A percentile compares a stretch with the other conserved stretches of the same genome.
phyloP scores from a whole-genome alignment of 2,329 filamentous ascomycete genomes.

The Ceratocystiopsis minuta region DNA sequence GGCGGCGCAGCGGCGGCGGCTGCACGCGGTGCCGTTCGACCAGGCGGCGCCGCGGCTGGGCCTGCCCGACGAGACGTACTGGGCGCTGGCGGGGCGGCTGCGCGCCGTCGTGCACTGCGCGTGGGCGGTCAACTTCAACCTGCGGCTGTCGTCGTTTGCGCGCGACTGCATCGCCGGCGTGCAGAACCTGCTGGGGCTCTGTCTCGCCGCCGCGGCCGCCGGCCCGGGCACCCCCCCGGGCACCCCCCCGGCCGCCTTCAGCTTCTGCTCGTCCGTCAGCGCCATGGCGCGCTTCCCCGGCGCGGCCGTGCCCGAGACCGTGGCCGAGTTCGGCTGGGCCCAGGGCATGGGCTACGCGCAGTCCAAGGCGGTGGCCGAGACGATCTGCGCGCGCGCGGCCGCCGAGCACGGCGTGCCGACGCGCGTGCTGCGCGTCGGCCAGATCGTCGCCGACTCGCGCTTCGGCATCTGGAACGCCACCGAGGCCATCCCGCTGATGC shows the following conservation, averaged over 20 bases:
- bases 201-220: conserved; percentile 5
- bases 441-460: conserved; percentile 29
- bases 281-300: no score
- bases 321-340: not conserved
- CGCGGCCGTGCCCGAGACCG: no score
- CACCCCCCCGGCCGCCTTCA: conserved; percentile 7
- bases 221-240: conserved; percentile 5
- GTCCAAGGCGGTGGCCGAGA: conserved; percentile 7
- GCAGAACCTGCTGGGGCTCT: conserved; percentile 22
- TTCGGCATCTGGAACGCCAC: conserved; percentile 31
- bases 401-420: conserved; percentile 8
- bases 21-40: no score
- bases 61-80: conserved; percentile 15
- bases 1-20: no score
- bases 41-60: conserved; percentile 13
- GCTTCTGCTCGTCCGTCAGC: not conserved
- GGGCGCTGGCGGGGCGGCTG: conserved; percentile 14
- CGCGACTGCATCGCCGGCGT: conserved; percentile 22
- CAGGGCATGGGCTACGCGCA: conserved; percentile 5
- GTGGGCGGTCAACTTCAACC: conserved; percentile 34
- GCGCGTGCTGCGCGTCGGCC: conserved; percentile 27
- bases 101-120: conserved; percentile 27
- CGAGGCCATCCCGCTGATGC: conserved; percentile 33
- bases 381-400: conserved; percentile 6
- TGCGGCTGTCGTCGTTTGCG: conserved; percentile 26